Evolutionary conservation across 2,329 filamentous ascomycete genomes (phyloP), one percentile per base, ranked within the genome.

Genomic region (Sordariomycetes sp.): DNA sequence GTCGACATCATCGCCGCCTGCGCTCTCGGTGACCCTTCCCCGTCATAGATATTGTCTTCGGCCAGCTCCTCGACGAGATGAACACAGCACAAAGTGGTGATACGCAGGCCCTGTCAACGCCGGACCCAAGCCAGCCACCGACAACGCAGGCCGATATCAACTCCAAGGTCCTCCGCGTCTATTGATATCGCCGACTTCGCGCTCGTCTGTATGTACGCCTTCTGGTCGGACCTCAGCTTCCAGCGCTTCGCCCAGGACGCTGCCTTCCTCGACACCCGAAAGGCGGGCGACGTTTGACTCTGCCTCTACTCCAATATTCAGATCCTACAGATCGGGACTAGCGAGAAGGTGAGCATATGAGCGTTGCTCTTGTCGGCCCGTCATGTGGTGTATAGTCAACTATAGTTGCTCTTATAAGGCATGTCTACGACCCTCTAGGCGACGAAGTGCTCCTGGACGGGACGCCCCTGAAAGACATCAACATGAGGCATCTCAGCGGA

Each of bases 271-370:
- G 85, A 88, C 64, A 76, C 76, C 16, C 74, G 85, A 11, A 78
- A 81, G 53, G 77, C 83, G 0, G 85, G 84, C 18, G 82, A 87
- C 66, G 79, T 88, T 14, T 78, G 81, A 1, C 80, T 82, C 10
- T 76, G 85, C 20, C 77, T 89, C 51, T 84, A 84, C 65, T 76
- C 77, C 58, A 85, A 89, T 64, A 85, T 88, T 37, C 79, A 85
- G 60, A 79, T 81, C 1, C 82, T 89, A 56, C 85, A 86, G 64
- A 78, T 79, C 0, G 86, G 86, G 16, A 87, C 85, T 0, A 85
- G 85, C 56, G 80, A 87, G 37, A 79, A 80, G 62, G 74, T 89
- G 4, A 77, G 79, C 25, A 83, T 79, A 82, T 82, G 62, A 71
- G 75, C 60, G 83, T 81, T 0, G 82, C 80, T 3, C 73, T 85